Conservation (phyloP, 345 rosid genomes). For the Euphorbia lathyris region DNA sequence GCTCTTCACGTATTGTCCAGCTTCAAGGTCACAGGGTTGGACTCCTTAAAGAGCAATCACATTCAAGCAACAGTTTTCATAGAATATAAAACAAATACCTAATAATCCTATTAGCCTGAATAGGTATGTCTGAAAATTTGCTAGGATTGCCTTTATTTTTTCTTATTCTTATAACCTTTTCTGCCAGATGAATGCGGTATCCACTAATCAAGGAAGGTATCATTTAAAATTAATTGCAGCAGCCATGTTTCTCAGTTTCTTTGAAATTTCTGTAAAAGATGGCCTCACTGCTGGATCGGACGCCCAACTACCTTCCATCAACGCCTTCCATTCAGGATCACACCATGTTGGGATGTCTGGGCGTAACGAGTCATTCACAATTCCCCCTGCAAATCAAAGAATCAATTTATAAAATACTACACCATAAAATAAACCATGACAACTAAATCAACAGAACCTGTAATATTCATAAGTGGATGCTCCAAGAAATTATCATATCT, state of each 20-base stretch:
- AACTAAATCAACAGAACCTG: not conserved
- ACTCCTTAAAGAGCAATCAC: conserved; percentile 17
- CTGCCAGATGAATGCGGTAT: conserved; percentile 15
- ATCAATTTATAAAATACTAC: not conserved
- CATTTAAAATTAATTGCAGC: conserved; percentile 87
- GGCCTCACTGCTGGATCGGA: conserved; percentile 88
- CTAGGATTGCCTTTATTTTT: conserved; percentile 6
- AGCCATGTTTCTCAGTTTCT: conserved; percentile 91
- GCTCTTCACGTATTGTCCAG: conserved; percentile 15
- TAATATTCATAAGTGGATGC: not conserved
- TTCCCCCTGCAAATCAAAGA: conserved; percentile 60
- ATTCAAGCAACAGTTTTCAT: conserved; percentile 21
- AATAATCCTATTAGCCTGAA: conserved; percentile 31
- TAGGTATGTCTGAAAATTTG: conserved; percentile 18
- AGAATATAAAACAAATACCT: conserved; percentile 23
- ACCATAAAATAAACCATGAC: not conserved
- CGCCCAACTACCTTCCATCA: conserved; percentile 94
- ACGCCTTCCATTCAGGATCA: conserved; percentile 93
- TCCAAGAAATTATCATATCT: not conserved
- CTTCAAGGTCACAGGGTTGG: conserved; percentile 18
- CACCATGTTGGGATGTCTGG: conserved; percentile 95
- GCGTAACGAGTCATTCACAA: conserved; percentile 87
- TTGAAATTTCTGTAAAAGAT: conserved; percentile 86
- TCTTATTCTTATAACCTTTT: conserved; percentile 20
- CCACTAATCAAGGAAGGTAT: conserved; percentile 13